Base-by-base conservation (phyloP, 495 filamentous ascomycete species). In the Aspergillus ellipticus region DNA sequence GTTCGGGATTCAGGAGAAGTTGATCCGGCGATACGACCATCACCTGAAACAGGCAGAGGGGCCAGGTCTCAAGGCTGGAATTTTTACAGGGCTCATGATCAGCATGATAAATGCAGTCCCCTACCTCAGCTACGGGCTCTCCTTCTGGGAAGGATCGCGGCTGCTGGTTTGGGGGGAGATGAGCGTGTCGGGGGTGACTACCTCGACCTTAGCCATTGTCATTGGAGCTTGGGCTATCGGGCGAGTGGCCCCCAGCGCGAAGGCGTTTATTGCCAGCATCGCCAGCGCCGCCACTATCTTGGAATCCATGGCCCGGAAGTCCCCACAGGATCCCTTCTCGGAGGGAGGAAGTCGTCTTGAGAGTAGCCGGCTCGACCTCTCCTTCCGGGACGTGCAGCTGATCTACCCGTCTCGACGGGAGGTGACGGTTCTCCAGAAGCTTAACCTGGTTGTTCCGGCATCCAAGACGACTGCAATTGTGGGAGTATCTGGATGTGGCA, bases 401-500 rank as follows among this genome's bases (percentile, higher is more conserved):
- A 76, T 77, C 82, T 84, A 84, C 55, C 70, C 73, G 2, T 60
- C 77, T 9, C 65, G 79, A 0, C 69, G 66, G 0, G 59, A 70
- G 6, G 51, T 66, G 3, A 55, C 53, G 20, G 68, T 80, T 11
- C 62, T 84, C 8, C 51, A 58, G 3, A 55, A 67, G 8, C 49
- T 79, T n/a, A 72, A 51, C 39, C 55, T 79, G 11, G 62, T 33
- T 2, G 68, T 82, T 46, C 61, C 62, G 10, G 56, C 68, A 1
- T 69, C 70, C 3, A 70, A 78, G 42, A 78, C 74, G 31, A 68
- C 73, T 15, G 81, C 77, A 0, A 60, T 84, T 1, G 81, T 84
- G 6, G 81, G 81, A 10, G 66, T 74, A 15, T 79, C 75, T 7
- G 80, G 81, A 3, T 70, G 71, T 13, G 80, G 81, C 13, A 84